Conservation (phyloP, 345 rosid genomes). For the Moringa oleifera region DNA sequence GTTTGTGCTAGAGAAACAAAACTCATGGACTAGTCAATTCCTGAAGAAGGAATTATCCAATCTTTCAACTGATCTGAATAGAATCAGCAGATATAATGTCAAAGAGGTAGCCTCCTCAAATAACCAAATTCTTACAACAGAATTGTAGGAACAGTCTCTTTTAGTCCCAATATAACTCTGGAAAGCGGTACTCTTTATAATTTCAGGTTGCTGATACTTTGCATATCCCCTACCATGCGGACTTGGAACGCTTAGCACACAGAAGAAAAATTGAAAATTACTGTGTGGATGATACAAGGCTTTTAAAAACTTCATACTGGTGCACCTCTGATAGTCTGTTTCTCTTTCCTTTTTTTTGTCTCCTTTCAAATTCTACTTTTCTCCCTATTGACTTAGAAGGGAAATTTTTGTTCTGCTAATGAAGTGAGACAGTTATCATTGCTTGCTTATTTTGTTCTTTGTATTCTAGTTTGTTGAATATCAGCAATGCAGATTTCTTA, state of each 20-base stretch:
- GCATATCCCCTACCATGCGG: slow-evolving; percentile 27
- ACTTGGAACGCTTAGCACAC: slow-evolving; percentile 35
- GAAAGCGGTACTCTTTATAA: neutral
- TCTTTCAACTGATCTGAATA: slow-evolving; percentile 20
- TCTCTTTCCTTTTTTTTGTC: neutral
- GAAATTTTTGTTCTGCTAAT: neutral
- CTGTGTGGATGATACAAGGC: slow-evolving; percentile 24
- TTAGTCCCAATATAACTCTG: neutral
- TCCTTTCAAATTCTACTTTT: neutral
- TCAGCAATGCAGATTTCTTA: slow-evolving; percentile 30
- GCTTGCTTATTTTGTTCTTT: neutral
- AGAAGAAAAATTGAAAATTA: slow-evolving; percentile 37
- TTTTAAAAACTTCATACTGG: slow-evolving; percentile 41
- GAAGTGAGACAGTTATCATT: neutral
- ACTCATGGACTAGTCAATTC: slow-evolving; percentile 33
- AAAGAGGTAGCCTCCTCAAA: slow-evolving; percentile 26
- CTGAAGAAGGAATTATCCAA: slow-evolving; percentile 26
- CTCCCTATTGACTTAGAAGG: neutral
- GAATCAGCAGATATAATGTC: slow-evolving; percentile 11
- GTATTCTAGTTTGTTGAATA: slow-evolving; percentile 25
- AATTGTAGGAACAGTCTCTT: neutral
- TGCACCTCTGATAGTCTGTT: slow-evolving; percentile 10
- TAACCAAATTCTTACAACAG: neutral
- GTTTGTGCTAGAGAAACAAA: slow-evolving; percentile 31
- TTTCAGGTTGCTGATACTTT: slow-evolving; percentile 45